Evolutionary conservation across 2,329 filamentous ascomycete genomes (phyloP).

Genomic region (Fusarium scirpi): DNA sequence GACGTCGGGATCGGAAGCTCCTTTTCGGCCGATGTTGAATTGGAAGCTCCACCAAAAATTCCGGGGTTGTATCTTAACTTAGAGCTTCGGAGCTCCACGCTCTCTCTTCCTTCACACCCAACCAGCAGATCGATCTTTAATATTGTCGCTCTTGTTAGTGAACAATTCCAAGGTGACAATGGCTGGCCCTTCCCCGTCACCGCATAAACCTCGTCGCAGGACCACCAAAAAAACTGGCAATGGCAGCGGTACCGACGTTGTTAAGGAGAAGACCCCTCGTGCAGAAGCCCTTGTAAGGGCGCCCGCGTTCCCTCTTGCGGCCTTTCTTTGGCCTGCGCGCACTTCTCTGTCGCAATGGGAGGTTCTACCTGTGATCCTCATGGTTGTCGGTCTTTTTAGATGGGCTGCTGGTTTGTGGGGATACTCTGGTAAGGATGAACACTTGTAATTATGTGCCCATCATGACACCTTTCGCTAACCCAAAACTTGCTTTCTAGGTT

Average conservation of each 20-base stretch:
- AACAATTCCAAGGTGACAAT: constrained; percentile 55
- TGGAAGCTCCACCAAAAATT: constrained; percentile 40
- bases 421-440: constrained; percentile 78
- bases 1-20: constrained; percentile 41
- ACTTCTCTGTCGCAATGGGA: constrained; percentile 91
- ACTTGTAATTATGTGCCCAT: background rate
- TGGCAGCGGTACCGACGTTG: constrained; percentile 51
- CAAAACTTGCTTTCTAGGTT: constrained; percentile 64
- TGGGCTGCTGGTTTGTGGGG: constrained; percentile 95
- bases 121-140: constrained; percentile 19
- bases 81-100: constrained; percentile 33
- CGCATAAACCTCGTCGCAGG: constrained; percentile 71
- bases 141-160: constrained; percentile 33
- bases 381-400: constrained; percentile 90
- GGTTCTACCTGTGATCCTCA: constrained; percentile 85
- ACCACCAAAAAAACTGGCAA: constrained; percentile 61
- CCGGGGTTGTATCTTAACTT: constrained; percentile 27
- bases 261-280: constrained; percentile 44
- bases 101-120: constrained; percentile 28
- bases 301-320: constrained; percentile 88
- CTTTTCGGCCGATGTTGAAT: constrained; percentile 26
- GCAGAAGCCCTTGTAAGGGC: constrained; percentile 62
- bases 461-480: constrained; percentile 32
- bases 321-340: constrained; percentile 94
- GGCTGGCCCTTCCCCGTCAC: constrained; percentile 65